These are phyloP conservation scores for Carex littledalei DNA, from an alignment of 176 grass and related monocot genomes.

Conservation along the genomic window DNA sequence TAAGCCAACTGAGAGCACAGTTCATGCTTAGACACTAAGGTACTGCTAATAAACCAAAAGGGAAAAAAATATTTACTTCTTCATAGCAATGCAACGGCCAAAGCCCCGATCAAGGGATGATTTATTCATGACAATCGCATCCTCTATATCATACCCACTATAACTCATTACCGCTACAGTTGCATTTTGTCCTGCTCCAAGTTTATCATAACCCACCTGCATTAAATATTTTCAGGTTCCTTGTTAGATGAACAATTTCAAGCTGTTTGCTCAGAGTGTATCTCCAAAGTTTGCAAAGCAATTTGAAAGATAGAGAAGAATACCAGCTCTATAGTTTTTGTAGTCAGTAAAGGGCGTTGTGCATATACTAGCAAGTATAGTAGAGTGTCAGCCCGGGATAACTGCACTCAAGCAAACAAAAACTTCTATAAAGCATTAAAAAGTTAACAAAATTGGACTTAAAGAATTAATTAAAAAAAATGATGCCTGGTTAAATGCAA, in stretches of 20 bases:
- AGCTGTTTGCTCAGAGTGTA: not conserved
- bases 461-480: not conserved
- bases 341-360: constrained; percentile 86
- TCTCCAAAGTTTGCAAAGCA: not conserved
- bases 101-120: constrained; percentile 97
- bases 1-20: not conserved
- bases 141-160: constrained; percentile 98
- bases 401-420: constrained; percentile 39
- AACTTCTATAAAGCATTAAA: constrained; percentile 25
- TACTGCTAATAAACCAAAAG: not conserved
- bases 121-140: constrained; percentile 99
- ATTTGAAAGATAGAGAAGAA: constrained; percentile 10
- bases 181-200: constrained; percentile 93
- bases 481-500: constrained; percentile 87
- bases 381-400: constrained; percentile 77
- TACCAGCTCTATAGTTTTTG: constrained; percentile 97
- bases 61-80: constrained; percentile 57
- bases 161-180: constrained; percentile 97
- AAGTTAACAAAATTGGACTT: not conserved
- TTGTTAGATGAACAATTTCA: not conserved
- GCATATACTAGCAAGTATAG: constrained; percentile 88
- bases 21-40: constrained; percentile 9
- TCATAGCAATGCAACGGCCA: constrained; percentile 92
- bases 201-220: constrained; percentile 89
- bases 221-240: constrained; percentile 26